A percentile compares a stretch with the other conserved stretches of the same genome.
These are phyloP conservation scores for Linnemannia elongata DNA, from an alignment of 192 early-diverging fungal species.

Conservation along the genomic window DNA sequence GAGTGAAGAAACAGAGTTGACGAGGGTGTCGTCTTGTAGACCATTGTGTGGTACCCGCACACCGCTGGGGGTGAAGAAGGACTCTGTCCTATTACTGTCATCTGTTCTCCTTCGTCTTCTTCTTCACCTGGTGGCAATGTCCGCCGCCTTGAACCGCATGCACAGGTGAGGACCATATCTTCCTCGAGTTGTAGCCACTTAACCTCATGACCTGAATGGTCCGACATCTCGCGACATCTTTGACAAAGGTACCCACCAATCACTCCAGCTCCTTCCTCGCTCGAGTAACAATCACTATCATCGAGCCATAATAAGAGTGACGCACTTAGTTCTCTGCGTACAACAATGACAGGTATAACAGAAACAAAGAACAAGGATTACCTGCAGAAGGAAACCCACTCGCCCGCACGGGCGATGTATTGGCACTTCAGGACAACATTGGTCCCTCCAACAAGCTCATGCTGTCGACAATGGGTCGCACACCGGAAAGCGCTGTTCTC, in stretches of 20 bases:
- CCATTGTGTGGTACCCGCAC: conserved; percentile 48
- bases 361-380: conserved; percentile 9
- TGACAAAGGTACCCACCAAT: conserved; percentile 26
- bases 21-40: conserved; percentile 47
- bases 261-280: not conserved
- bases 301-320: not conserved
- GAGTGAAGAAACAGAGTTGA: conserved; percentile 33
- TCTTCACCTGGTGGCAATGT: not conserved
- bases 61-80: conserved; percentile 8
- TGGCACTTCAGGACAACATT: conserved; percentile 39
- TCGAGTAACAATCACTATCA: conserved; percentile 27
- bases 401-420: conserved; percentile 31
- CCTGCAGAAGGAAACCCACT: conserved; percentile 42
- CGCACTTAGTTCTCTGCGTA: not conserved
- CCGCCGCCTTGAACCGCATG: conserved; percentile 25
- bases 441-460: conserved; percentile 45
- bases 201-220: conserved; percentile 23
- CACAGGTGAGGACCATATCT: conserved; percentile 16
- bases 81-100: not conserved
- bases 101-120: not conserved
- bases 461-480: conserved; percentile 40
- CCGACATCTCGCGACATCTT: conserved; percentile 35
- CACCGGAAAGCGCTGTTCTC: conserved; percentile 51
- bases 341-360: not conserved
- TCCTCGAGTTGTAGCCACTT: conserved; percentile 23